phyloP scores from a whole-genome alignment of 768 basidiomycete species.

The Aureoboletus auriporus region DNA sequence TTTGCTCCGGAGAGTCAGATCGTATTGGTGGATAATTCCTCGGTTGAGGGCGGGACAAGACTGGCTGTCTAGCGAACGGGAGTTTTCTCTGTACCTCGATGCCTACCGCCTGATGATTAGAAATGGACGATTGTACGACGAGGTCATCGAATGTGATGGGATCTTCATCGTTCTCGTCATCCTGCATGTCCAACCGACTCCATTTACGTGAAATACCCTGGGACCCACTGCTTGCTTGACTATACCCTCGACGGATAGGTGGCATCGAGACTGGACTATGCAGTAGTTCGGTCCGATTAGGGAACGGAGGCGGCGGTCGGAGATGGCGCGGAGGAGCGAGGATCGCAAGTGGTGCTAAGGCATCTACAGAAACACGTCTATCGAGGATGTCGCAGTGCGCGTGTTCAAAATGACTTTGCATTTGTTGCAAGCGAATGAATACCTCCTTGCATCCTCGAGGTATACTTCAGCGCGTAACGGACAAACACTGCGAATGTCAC shows the following conservation, averaged over 20 bases:
- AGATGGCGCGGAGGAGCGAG: slow-evolving; percentile 18
- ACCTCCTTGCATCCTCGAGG: slow-evolving; percentile 20
- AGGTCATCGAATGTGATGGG: slow-evolving; percentile 20
- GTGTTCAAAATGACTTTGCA: slow-evolving; percentile 22
- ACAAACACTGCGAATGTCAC: background rate
- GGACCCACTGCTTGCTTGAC: slow-evolving; percentile 8
- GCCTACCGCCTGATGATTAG: background rate
- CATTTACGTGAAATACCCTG: slow-evolving; percentile 27
- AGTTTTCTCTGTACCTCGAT: slow-evolving; percentile 13
- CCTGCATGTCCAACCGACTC: slow-evolving; percentile 27
- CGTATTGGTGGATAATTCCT: slow-evolving; percentile 12
- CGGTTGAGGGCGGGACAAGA: slow-evolving; percentile 24
- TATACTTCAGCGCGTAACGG: slow-evolving; percentile 3
- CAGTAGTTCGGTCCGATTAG: slow-evolving; percentile 1
- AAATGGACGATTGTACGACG: background rate
- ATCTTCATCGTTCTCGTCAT: slow-evolving; percentile 12
- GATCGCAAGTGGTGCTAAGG: slow-evolving; percentile 16
- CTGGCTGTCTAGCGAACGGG: background rate
- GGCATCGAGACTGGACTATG: slow-evolving; percentile 10
- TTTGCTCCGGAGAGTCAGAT: slow-evolving; percentile 10
- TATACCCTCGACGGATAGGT: slow-evolving; percentile 2
- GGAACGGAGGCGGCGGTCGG: slow-evolving; percentile 14
- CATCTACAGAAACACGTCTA: slow-evolving; percentile 6
- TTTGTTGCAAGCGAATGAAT: slow-evolving; percentile 24
- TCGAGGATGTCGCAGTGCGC: slow-evolving; percentile 19